These are phyloP conservation scores for Coniochaeta hoffmannii DNA, from an alignment of 2,329 filamentous ascomycete species.

Conservation along the genomic window DNA sequence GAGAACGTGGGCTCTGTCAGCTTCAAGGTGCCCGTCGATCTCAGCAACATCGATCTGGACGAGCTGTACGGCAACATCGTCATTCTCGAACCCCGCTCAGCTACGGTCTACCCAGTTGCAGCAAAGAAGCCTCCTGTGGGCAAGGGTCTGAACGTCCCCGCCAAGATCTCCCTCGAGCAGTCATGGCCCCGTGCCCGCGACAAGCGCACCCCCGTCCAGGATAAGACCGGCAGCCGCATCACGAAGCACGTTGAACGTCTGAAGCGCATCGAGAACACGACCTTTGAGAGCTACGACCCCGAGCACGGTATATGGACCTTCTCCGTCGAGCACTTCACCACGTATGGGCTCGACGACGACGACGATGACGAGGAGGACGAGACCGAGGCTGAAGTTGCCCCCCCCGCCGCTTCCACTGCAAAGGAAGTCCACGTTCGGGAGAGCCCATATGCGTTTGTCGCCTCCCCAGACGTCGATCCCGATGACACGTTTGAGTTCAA, in stretches of 20 bases:
- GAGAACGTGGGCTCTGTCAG: constrained; percentile 72
- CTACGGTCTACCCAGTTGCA: constrained; percentile 77
- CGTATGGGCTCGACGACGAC: constrained; percentile 79
- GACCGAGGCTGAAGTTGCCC: constrained; percentile 48
- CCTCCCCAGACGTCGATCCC: constrained; percentile 30
- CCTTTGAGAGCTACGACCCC: constrained; percentile 72
- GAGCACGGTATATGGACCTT: constrained; percentile 86
- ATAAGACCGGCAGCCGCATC: constrained; percentile 58
- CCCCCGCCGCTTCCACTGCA: constrained; percentile 9
- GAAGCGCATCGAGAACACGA: constrained; percentile 70
- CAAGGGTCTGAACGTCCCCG: constrained; percentile 86
- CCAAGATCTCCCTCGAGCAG: constrained; percentile 80
- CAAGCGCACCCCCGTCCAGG: constrained; percentile 44
- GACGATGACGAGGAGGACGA: constrained; percentile 73
- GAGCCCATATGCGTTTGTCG: constrained; percentile 14
- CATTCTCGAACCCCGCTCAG: constrained; percentile 65
- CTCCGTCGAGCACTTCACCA: constrained; percentile 92
- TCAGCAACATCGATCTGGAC: constrained; percentile 71
- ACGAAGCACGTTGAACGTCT: constrained; percentile 79
- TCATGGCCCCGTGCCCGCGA: constrained; percentile 75
- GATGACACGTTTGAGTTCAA: constrained; percentile 54
- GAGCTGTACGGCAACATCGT: constrained; percentile 74
- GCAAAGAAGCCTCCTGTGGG: constrained; percentile 76
- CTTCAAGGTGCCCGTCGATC: constrained; percentile 76
- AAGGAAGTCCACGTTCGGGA: not conserved